Conservation (phyloP, 2,329 filamentous ascomycete species). For the Shiraia bambusicola region DNA sequence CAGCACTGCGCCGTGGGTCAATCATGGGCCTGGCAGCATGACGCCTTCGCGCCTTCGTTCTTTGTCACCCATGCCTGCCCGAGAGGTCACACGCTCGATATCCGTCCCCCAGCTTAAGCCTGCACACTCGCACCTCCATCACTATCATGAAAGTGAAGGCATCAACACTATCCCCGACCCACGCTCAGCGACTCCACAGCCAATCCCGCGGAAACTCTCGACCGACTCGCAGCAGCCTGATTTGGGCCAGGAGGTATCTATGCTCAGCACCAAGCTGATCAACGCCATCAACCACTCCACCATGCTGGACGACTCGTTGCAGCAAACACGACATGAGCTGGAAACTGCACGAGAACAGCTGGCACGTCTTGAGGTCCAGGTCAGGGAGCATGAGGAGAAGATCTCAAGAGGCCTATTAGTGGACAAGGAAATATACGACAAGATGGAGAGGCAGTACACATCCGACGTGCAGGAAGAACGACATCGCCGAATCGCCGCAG, state of each 20-base stretch:
- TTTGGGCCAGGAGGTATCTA: conserved; percentile 75
- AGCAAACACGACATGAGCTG: conserved; percentile 79
- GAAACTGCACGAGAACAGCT: conserved; percentile 70
- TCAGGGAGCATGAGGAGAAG: conserved; percentile 68
- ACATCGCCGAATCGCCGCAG: conserved; percentile 45
- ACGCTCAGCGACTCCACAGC: conserved; percentile 45
- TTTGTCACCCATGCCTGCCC: conserved; percentile 35
- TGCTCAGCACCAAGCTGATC: conserved; percentile 91
- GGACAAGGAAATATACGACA: conserved; percentile 70
- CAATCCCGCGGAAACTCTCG: conserved; percentile 45
- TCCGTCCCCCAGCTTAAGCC: conserved; percentile 38
- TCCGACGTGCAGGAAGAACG: conserved; percentile 48
- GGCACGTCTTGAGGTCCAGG: conserved; percentile 66
- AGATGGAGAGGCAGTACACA: conserved; percentile 45
- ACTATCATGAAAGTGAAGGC: conserved; percentile 54
- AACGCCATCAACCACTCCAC: conserved; percentile 98
- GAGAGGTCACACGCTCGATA: conserved; percentile 42
- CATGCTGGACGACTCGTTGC: conserved; percentile 82
- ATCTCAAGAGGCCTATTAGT: conserved; percentile 75
- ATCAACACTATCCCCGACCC: conserved; percentile 68
- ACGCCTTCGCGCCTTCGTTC: conserved; percentile 41
- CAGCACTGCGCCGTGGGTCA: conserved; percentile 40
- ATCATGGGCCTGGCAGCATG: conserved; percentile 35
- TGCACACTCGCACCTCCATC: conserved; percentile 22
- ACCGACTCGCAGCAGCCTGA: conserved; percentile 61